A percentile compares a stretch with the other conserved stretches of the same genome.
phyloP scores from a whole-genome alignment of 345 rosid species.

The Populus deltoides region DNA sequence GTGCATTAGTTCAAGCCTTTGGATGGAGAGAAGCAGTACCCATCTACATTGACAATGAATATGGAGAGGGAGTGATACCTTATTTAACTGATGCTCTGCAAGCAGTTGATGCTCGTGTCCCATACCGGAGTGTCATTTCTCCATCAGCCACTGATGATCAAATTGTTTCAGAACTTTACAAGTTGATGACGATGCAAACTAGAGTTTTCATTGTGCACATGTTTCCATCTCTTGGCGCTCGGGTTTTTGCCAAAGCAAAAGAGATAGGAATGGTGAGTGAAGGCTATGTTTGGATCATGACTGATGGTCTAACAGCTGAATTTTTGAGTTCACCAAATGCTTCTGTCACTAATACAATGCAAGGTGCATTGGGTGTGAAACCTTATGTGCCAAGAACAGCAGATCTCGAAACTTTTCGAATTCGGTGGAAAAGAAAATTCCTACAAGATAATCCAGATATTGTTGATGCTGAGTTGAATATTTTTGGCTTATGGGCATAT shows the following conservation, averaged over 20 bases:
- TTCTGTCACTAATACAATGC: constrained; percentile 30
- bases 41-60: constrained; percentile 42
- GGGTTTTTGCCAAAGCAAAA: constrained; percentile 42
- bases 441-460: constrained; percentile 11
- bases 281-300: constrained; percentile 74
- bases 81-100: constrained; percentile 43
- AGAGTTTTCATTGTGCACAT: constrained; percentile 57
- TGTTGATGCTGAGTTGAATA: constrained; percentile 4
- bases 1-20: not conserved
- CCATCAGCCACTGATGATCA: constrained; percentile 39
- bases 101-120: constrained; percentile 35
- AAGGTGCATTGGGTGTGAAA: constrained; percentile 44
- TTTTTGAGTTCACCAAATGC: constrained; percentile 38
- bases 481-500: constrained; percentile 32
- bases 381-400: constrained; percentile 24
- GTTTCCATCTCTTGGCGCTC: constrained; percentile 30
- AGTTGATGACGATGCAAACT: constrained; percentile 45
- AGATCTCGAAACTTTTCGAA: constrained; percentile 13
- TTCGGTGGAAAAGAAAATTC: constrained; percentile 28
- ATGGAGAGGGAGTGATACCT: constrained; percentile 50
- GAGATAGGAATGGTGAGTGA: constrained; percentile 62
- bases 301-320: constrained; percentile 53
- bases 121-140: constrained; percentile 46
- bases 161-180: constrained; percentile 47
- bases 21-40: constrained; percentile 53